phyloP scores from a whole-genome alignment of 2,329 filamentous ascomycete species.

The Curvularia verruculosa region DNA sequence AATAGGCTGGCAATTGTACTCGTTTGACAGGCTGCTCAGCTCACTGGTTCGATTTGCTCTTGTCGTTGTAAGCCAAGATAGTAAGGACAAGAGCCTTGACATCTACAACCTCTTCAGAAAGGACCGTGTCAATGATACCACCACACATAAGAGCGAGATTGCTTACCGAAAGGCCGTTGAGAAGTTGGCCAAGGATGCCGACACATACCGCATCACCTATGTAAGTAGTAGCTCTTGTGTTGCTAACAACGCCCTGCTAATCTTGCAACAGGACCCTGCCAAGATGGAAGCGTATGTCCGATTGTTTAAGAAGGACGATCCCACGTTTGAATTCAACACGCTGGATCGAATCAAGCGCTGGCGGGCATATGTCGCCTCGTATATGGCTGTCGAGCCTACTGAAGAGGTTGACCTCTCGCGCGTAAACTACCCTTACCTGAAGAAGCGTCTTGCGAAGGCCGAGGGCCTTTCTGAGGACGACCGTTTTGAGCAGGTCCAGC shows the following conservation, averaged over 20 bases:
- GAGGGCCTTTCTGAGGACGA: constrained; percentile 45
- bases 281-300: constrained; percentile 77
- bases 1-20: constrained; percentile 92
- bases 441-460: constrained; percentile 46
- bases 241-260: constrained; percentile 31
- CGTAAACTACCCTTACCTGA: constrained; percentile 52
- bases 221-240: constrained; percentile 64
- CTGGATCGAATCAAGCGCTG: constrained; percentile 69
- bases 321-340: constrained; percentile 75
- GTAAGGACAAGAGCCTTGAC: constrained; percentile 91
- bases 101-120: constrained; percentile 85
- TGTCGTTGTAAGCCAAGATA: constrained; percentile 81
- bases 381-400: constrained; percentile 85
- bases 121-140: constrained; percentile 81
- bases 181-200: constrained; percentile 89
- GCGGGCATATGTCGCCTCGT: constrained; percentile 96
- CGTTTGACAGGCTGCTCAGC: constrained; percentile 84
- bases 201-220: constrained; percentile 88
- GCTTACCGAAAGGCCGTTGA: constrained; percentile 90
- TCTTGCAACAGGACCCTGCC: constrained; percentile 54
- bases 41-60: constrained; percentile 81
- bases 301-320: constrained; percentile 86
- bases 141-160: constrained; percentile 87
- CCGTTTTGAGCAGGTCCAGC: constrained; percentile 37
- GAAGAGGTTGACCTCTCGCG: constrained; percentile 48